phyloP scores from a whole-genome alignment of 108 stramenopile genomes.

The Pseudonitzschia delicatissima region DNA sequence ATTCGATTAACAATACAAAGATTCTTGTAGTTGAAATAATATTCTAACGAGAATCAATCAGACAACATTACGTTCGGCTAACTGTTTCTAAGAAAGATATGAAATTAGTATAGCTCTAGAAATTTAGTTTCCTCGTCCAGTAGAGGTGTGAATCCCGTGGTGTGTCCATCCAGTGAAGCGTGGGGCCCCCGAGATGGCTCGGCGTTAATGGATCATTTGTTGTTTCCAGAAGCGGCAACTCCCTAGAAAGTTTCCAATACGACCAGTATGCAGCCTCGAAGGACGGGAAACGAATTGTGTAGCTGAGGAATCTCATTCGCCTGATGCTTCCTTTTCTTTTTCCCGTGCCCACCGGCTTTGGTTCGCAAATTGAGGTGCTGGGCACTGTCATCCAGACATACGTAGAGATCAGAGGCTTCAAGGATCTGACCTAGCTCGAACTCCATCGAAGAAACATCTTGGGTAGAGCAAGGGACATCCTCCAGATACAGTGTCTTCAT shows the following conservation, averaged over 20 bases:
- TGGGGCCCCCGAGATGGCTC: background rate
- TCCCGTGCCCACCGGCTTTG: background rate
- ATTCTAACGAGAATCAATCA: no score
- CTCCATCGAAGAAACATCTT: slow-evolving; percentile 54
- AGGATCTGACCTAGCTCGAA: slow-evolving; percentile 51
- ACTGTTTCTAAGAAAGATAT: background rate
- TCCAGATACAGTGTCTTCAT: slow-evolving; percentile 68
- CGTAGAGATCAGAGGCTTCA: slow-evolving; percentile 46
- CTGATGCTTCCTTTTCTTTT: slow-evolving; percentile 6
- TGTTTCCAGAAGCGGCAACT: slow-evolving; percentile 17
- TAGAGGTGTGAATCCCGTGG: slow-evolving; percentile 65
- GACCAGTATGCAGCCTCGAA: slow-evolving; percentile 59
- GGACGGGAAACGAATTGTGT: slow-evolving; percentile 60
- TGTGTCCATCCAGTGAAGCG: slow-evolving; percentile 73
- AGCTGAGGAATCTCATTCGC: slow-evolving; percentile 37
- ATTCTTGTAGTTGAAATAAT: no score
- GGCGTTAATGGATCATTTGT: background rate
- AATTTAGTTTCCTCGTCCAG: slow-evolving; percentile 71
- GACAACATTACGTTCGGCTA: no score
- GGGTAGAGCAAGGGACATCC: slow-evolving; percentile 31
- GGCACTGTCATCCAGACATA: slow-evolving; percentile 51
- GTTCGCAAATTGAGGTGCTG: slow-evolving; percentile 9
- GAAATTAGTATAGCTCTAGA: slow-evolving; percentile 9
- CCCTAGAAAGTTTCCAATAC: slow-evolving; percentile 44
- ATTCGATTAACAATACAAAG: no score